Evolutionary conservation across 768 basidiomycete genomes (phyloP).

Genomic region (Cubamyces sp.): DNA sequence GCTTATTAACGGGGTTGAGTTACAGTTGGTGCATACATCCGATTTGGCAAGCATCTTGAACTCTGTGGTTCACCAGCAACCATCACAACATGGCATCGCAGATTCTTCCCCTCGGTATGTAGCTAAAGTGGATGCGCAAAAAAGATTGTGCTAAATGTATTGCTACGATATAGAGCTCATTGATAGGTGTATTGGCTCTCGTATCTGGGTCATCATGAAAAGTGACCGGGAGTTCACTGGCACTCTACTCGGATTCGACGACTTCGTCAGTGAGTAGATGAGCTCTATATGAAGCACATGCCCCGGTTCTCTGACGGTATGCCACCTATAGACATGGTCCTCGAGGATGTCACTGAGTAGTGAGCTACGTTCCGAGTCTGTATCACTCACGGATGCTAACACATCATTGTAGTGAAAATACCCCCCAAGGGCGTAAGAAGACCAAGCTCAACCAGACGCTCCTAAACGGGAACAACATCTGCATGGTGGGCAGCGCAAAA

Average conservation of each 20-base stretch:
- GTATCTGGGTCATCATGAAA: constrained; percentile 99
- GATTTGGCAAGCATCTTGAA: constrained; percentile 10
- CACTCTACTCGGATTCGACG: constrained; percentile 93
- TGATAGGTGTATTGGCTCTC: constrained; percentile 95
- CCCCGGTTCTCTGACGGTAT: background rate
- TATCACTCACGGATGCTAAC: constrained; percentile 2
- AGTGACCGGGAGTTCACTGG: constrained; percentile 96
- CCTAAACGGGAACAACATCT: constrained; percentile 94
- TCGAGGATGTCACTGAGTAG: constrained; percentile 98
- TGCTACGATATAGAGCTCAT: constrained; percentile 70
- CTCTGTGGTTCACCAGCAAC: constrained; percentile 19
- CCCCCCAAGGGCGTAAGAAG: constrained; percentile 78
- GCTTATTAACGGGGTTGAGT: background rate
- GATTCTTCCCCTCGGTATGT: constrained; percentile 85
- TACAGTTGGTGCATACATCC: background rate
- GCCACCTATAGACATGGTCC: constrained; percentile 72
- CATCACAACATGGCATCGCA: constrained; percentile 77
- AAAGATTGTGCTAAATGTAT: background rate
- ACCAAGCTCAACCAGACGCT: constrained; percentile 87
- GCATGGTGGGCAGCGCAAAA: constrained; percentile 65
- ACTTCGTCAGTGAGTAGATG: constrained; percentile 92
- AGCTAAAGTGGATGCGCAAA: background rate
- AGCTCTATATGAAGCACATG: too few relatives aligned
- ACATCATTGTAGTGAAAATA: constrained; percentile 66
- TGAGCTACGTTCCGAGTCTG: constrained; percentile 44